Conservation (phyloP, 345 rosid genomes). For the Linum usitatissimum region DNA sequence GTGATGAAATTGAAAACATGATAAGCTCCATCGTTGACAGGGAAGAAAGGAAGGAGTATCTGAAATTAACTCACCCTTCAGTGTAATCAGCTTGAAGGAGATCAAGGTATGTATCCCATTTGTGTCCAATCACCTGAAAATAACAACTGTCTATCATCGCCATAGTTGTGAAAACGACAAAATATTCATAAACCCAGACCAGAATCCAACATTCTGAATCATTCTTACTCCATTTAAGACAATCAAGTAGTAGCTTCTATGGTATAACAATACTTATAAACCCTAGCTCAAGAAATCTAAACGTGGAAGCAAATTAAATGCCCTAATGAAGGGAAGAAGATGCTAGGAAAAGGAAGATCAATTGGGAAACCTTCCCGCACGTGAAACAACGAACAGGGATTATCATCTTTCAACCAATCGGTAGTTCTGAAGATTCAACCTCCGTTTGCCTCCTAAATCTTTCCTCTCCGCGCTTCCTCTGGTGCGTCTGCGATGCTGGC, state of each 20-base stretch:
- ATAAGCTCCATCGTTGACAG: neutral
- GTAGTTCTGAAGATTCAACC: neutral
- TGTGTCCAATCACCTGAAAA: constrained; percentile 62
- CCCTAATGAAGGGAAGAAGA: too few species aligned
- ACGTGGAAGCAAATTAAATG: neutral
- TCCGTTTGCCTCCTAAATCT: too few species aligned
- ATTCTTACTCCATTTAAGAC: too few species aligned
- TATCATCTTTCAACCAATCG: constrained; percentile 38
- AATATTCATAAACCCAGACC: too few species aligned
- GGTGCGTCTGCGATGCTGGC: too few species aligned
- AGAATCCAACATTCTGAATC: too few species aligned
- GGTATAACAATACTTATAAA: constrained; percentile 2
- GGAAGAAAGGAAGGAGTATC: neutral
- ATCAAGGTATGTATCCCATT: constrained; percentile 69
- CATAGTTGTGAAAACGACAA: too few species aligned
- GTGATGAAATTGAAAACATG: too few species aligned
- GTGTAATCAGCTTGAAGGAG: constrained; percentile 65
- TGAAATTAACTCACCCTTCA: constrained; percentile 39
- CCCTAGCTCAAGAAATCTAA: neutral
- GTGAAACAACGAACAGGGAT: constrained; percentile 80
- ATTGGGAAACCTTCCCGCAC: constrained; percentile 47
- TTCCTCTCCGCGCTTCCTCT: too few species aligned
- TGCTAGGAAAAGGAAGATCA: too few species aligned
- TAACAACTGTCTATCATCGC: neutral
- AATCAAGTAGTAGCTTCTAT: too few species aligned